Evolutionary conservation across 2,329 filamentous ascomycete genomes (phyloP).

Genomic region (Colletotrichum endophyticum): DNA sequence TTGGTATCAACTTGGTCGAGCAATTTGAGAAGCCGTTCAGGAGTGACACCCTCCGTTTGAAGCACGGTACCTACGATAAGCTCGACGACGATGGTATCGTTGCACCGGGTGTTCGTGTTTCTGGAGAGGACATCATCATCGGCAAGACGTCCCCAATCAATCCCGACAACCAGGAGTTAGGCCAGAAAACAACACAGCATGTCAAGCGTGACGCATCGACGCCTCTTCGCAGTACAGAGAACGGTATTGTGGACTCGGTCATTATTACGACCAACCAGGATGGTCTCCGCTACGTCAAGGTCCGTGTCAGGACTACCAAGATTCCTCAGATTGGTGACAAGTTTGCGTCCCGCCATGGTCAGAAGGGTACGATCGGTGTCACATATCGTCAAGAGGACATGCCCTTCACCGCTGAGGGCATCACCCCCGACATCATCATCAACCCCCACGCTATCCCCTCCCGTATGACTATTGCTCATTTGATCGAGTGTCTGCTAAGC

Average conservation of each 20-base stretch:
- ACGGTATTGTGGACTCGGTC: slow-evolving; percentile 93
- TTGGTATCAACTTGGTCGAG: slow-evolving; percentile 92
- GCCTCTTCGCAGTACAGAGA: slow-evolving; percentile 92
- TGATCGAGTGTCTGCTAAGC: slow-evolving; percentile 97
- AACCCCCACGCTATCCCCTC: slow-evolving; percentile 99
- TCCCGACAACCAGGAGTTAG: slow-evolving; percentile 90
- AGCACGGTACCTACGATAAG: slow-evolving; percentile 97
- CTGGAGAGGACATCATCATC: slow-evolving; percentile 98
- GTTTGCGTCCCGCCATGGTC: slow-evolving; percentile 97
- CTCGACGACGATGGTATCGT: slow-evolving; percentile 96
- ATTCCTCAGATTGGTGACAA: slow-evolving; percentile 99
- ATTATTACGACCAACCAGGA: slow-evolving; percentile 94
- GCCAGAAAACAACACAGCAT: slow-evolving; percentile 87
- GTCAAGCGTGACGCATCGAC: slow-evolving; percentile 96
- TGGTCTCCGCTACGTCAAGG: slow-evolving; percentile 94
- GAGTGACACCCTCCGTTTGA: slow-evolving; percentile 85
- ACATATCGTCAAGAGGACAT: slow-evolving; percentile 98
- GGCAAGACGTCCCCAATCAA: slow-evolving; percentile 97
- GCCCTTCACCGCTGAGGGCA: slow-evolving; percentile 92
- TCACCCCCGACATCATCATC: slow-evolving; percentile 96
- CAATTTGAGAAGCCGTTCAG: slow-evolving; percentile 94
- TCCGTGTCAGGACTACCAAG: slow-evolving; percentile 96
- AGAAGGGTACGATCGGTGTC: slow-evolving; percentile 99
- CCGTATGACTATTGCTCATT: slow-evolving; percentile 99
- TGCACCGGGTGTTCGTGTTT: slow-evolving; percentile 90